Conservation (phyloP, 2,329 filamentous ascomycete species). For the Dactylellina leptospora region DNA sequence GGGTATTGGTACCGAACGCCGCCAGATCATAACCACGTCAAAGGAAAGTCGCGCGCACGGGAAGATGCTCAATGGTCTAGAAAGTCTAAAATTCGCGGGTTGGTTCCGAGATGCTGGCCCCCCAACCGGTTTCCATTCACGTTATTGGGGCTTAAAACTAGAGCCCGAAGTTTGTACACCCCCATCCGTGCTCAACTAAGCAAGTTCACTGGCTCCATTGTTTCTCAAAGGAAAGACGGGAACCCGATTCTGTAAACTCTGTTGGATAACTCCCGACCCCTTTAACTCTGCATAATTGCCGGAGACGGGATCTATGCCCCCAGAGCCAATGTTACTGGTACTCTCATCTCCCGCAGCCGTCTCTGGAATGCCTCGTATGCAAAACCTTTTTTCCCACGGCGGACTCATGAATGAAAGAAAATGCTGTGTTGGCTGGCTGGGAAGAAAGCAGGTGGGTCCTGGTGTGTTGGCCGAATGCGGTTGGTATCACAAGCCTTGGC, state of each 20-base stretch:
- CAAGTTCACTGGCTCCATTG: background rate
- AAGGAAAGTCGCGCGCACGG: conserved; percentile 39
- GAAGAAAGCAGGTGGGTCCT: conserved; percentile 36
- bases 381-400: conserved; percentile 5
- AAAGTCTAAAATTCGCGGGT: too few relatives aligned
- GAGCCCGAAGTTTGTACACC: conserved; percentile 19
- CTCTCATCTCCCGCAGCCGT: conserved; percentile 22
- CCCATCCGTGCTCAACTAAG: conserved; percentile 9
- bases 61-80: too few relatives aligned
- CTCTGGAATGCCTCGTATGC: conserved; percentile 40
- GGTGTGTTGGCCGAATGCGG: conserved; percentile 42
- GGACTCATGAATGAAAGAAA: background rate
- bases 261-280: conserved; percentile 14
- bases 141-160: conserved; percentile 11
- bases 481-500: conserved; percentile 49
- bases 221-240: conserved; percentile 6
- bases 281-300: conserved; percentile 31
- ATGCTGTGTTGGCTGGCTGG: conserved; percentile 33
- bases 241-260: conserved; percentile 13
- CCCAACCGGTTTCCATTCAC: conserved; percentile 21
- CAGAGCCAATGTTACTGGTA: conserved; percentile 21
- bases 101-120: conserved; percentile 27
- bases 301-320: conserved; percentile 13
- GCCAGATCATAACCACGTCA: conserved; percentile 52
- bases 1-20: conserved; percentile 49